Conservation (phyloP, 1,139 yeast genomes). For the Zygosaccharomyces sapae region DNA sequence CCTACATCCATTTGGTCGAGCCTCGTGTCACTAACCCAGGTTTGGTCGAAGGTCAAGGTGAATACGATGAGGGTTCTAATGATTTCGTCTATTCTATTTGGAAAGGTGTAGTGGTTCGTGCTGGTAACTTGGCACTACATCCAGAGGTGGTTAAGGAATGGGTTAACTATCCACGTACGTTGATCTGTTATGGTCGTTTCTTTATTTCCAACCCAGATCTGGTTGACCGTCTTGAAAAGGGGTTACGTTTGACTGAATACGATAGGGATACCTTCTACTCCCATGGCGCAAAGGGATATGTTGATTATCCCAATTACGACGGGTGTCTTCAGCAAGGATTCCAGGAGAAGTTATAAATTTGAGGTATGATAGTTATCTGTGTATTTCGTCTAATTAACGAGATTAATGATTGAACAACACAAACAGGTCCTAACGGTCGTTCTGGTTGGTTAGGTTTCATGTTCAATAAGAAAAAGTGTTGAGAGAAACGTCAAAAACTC, state of each 20-base stretch:
- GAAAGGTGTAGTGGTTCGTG: slow-evolving; percentile 40
- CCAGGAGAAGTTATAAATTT: too few relatives aligned
- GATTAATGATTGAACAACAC: too few relatives aligned
- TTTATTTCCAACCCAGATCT: slow-evolving; percentile 41
- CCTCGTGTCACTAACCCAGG: slow-evolving; percentile 33
- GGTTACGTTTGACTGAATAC: slow-evolving; percentile 29
- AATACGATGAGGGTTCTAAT: slow-evolving; percentile 19
- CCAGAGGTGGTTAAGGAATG: slow-evolving; percentile 28
- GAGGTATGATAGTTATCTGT: too few relatives aligned
- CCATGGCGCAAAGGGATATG: slow-evolving; percentile 18
- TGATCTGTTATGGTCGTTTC: slow-evolving; percentile 46
- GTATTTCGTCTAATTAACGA: too few relatives aligned
- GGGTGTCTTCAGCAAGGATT: too few relatives aligned
- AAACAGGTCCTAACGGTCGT: too few relatives aligned
- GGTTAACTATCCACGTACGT: slow-evolving; percentile 37
- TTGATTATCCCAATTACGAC: slow-evolving; percentile 19
- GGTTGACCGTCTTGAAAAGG: slow-evolving; percentile 37
- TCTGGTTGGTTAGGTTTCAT: too few relatives aligned
- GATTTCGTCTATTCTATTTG: slow-evolving; percentile 36
- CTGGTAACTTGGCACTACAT: slow-evolving; percentile 38
- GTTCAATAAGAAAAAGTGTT: too few relatives aligned
- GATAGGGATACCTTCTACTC: slow-evolving; percentile 36
- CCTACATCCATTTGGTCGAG: slow-evolving; percentile 50
- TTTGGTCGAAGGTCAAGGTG: slow-evolving; percentile 12
- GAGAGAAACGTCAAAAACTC: not conserved